Evolutionary conservation across 106 monocot species (phyloP).

Genomic region (Allium fistulosum): DNA sequence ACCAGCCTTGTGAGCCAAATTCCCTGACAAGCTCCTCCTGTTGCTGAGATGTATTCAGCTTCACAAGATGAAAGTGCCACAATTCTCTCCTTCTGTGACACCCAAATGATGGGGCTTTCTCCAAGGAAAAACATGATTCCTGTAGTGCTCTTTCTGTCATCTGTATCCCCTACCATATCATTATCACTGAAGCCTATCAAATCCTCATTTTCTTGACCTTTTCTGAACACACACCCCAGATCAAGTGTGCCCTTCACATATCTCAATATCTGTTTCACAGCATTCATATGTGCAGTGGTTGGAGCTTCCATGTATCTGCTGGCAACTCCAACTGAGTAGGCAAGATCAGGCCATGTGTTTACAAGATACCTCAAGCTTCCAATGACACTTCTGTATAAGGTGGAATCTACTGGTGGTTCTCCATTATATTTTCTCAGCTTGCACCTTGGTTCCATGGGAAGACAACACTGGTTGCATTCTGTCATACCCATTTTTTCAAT

Average conservation of each 20-base stretch:
- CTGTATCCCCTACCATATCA: slow-evolving; percentile 1
- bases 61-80: not conserved
- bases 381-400: slow-evolving; percentile 1
- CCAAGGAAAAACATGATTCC: not conserved
- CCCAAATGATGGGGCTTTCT: not conserved
- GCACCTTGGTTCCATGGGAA: slow-evolving; percentile 1
- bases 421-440: not conserved
- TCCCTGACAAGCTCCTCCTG: not conserved
- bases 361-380: slow-evolving; percentile 1
- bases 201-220: not conserved
- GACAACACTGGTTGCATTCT: slow-evolving; percentile 4
- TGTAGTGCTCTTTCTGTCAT: slow-evolving; percentile 7
- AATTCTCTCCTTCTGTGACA: slow-evolving; percentile 1
- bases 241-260: no score
- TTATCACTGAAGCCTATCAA: slow-evolving; percentile 4
- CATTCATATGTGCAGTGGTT: no score
- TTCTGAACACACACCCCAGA: no score
- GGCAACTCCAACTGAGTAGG: no score
- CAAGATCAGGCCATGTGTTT: not conserved
- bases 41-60: not conserved
- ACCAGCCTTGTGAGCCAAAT: not conserved
- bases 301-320: no score
- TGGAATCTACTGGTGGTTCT: slow-evolving; percentile 1
- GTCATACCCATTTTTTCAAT: slow-evolving; percentile 9
- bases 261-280: no score